Base-by-base conservation (phyloP, 2,329 filamentous ascomycete genomes). In the Penicillium olsonii region DNA sequence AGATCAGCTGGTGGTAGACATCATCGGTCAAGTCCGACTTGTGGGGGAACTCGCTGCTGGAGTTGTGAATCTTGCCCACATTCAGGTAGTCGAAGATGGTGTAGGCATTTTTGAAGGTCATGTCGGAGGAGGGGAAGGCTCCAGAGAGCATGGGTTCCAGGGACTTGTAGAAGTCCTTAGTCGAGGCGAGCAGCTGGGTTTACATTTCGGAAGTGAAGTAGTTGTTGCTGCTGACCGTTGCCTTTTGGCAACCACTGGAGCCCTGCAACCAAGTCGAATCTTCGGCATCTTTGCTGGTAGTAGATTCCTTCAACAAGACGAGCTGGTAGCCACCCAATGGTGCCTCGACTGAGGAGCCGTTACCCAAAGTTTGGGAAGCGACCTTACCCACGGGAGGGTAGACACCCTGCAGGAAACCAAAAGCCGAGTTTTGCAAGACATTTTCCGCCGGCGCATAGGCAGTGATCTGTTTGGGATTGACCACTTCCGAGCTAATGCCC, bases 281-380 rank as follows among this genome's bases (percentile, higher is more conserved):
- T 65, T 81, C 81, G 47, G 77, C 79, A 46, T 85, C 85, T 74
- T 83, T 66, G 68, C 83, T 83, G 2, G 75, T 78, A 2, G 76
- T 68, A 22, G 87, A 77, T 3, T 81, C 74, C 51, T 84, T 81
- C 47, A 96, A 77, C 15, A 89, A 88, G 58, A 95, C 87, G 53
- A 94, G 82, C 71, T 96, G 92, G 68, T 91, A 95, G 20, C 91
- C 91, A 53, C 83, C 77, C 64, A 95, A 73, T 0, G 92, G 90
- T 1, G 84, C 75, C 49, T 83, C 74, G 11, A 92, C 76, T 4
- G 72, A 75, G 18, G 81, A 82, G 42, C 87, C 87, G 69, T 95
- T 91, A 61, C 82, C 83, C 34, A 96, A 80, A 2, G 76, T 83
- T 71, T 88, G 79, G 29, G 78, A 72, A 9, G 78, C 77, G 2